Conservation (phyloP, 345 rosid species). For the Salix arbutifolia region DNA sequence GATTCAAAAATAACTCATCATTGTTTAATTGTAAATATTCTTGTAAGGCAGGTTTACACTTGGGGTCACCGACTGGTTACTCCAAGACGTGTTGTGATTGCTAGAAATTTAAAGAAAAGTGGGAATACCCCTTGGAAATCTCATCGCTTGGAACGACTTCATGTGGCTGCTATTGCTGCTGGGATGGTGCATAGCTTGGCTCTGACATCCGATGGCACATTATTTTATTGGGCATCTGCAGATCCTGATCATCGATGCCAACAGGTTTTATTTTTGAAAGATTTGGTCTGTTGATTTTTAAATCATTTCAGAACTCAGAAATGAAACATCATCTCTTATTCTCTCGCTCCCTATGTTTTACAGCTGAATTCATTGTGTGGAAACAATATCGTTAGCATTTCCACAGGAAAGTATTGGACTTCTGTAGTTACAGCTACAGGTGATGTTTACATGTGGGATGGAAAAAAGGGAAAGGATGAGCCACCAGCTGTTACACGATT, state of each 20-base stretch:
- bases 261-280: slow-evolving; percentile 50
- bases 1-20: not conserved
- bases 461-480: slow-evolving; percentile 54
- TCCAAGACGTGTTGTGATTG: slow-evolving; percentile 69
- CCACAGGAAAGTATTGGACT: slow-evolving; percentile 94
- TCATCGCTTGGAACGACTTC: slow-evolving; percentile 66
- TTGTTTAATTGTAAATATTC: not conserved
- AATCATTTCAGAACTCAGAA: not conserved
- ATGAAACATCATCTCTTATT: not conserved
- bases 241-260: slow-evolving; percentile 86
- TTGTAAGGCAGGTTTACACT: slow-evolving; percentile 59
- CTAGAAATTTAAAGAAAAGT: slow-evolving; percentile 70
- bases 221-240: slow-evolving; percentile 90
- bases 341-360: slow-evolving; percentile 10
- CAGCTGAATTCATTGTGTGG: slow-evolving; percentile 64
- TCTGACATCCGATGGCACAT: slow-evolving; percentile 81
- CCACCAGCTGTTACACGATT: slow-evolving; percentile 63
- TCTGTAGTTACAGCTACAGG: slow-evolving; percentile 84
- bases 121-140: slow-evolving; percentile 65
- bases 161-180: slow-evolving; percentile 76
- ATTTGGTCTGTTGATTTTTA: not conserved
- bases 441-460: slow-evolving; percentile 92
- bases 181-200: slow-evolving; percentile 94
- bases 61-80: slow-evolving; percentile 99
- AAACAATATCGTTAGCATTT: slow-evolving; percentile 60